phyloP scores from a whole-genome alignment of 352 stramenopile genomes.

The Pythium myriotylum region DNA sequence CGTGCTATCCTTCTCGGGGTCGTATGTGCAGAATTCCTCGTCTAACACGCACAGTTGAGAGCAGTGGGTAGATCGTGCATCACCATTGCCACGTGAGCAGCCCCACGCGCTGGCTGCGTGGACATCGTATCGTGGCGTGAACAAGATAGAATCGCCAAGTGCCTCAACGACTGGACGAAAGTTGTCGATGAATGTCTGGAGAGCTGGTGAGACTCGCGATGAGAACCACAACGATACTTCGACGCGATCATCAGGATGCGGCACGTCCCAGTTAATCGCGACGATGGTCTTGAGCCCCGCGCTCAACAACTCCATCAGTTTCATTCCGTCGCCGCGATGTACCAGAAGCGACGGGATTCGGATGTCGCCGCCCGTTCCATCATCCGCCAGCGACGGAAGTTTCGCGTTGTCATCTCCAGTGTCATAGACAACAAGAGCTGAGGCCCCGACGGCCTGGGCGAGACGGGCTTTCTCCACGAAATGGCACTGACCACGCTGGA shows the following conservation, averaged over 20 bases:
- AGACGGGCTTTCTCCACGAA: conserved; percentile 34
- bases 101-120: conserved; percentile 24
- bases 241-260: conserved; percentile 24
- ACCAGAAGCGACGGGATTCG: conserved; percentile 35
- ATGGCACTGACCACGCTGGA: conserved; percentile 34
- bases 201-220: conserved; percentile 20
- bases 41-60: conserved; percentile 30
- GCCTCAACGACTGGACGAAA: conserved; percentile 15
- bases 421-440: conserved; percentile 28
- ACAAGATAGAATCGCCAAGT: conserved; percentile 16
- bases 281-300: conserved; percentile 19
- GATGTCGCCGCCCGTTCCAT: conserved; percentile 31
- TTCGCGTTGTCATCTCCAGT: conserved; percentile 14
- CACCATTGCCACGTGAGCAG: conserved; percentile 6
- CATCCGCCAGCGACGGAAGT: conserved; percentile 26
- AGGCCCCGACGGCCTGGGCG: conserved; percentile 20
- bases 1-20: conserved; percentile 34
- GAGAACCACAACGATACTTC: conserved; percentile 38
- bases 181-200: conserved; percentile 25
- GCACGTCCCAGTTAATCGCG: conserved; percentile 25
- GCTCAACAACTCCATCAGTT: conserved; percentile 25
- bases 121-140: conserved; percentile 35
- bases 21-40: conserved; percentile 34
- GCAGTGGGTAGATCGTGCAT: conserved; percentile 14
- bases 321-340: conserved; percentile 20